phyloP scores from a whole-genome alignment of 2,329 filamentous ascomycete species.

The Leptographium radiaticola region DNA sequence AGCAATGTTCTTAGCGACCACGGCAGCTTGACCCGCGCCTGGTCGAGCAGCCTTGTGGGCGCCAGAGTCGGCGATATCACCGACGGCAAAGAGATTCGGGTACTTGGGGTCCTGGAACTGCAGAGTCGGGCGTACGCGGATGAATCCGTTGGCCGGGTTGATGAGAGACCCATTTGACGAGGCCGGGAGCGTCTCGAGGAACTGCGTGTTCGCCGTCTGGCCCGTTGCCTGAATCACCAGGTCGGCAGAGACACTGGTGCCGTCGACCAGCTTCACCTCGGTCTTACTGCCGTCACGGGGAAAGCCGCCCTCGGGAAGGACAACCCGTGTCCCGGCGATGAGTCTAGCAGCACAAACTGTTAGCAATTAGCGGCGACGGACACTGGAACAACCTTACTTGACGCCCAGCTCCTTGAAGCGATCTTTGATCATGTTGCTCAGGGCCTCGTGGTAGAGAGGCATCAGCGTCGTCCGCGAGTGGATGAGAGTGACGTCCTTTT shows the following conservation, averaged over 20 bases:
- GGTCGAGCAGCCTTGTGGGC: conserved; percentile 20
- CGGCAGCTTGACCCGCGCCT: conserved; percentile 4
- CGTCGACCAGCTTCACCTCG: conserved; percentile 4
- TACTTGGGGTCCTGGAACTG: conserved; percentile 6
- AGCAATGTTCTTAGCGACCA: conserved; percentile 8
- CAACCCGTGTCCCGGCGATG: background rate
- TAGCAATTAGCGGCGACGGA: background rate
- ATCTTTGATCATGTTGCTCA: conserved; percentile 5
- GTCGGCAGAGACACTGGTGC: conserved; percentile 1
- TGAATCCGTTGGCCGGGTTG: conserved; percentile 3
- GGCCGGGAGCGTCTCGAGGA: conserved; percentile 3
- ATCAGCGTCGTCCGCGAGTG: conserved; percentile 40
- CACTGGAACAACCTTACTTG: background rate
- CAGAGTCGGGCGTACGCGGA: conserved; percentile 6
- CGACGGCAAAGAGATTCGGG: conserved; percentile 44
- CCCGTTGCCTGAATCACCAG: conserved; percentile 7
- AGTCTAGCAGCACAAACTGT: background rate
- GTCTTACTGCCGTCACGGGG: conserved; percentile 4
- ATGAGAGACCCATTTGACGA: conserved; percentile 2
- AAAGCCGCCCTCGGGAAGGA: background rate
- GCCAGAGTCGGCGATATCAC: conserved; percentile 47
- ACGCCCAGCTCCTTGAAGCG: conserved; percentile 7
- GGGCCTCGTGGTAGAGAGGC: conserved; percentile 7
- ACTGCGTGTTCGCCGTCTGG: conserved; percentile 5
- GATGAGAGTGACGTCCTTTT: conserved; percentile 42